Evolutionary conservation across 108 stramenopile genomes (phyloP).

Genomic region (Nitzschia putrida): DNA sequence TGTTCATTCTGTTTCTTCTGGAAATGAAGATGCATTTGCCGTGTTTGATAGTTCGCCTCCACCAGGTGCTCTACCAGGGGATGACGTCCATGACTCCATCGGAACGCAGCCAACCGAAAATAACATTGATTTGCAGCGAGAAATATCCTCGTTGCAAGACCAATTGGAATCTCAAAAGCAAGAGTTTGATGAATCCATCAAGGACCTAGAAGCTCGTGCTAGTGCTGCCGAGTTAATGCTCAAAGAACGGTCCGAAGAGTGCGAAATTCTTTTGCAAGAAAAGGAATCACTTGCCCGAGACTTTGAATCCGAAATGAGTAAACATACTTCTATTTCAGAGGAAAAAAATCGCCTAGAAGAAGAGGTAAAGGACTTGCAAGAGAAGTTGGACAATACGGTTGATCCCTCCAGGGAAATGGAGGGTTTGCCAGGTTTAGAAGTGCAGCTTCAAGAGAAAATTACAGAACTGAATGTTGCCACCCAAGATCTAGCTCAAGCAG

Average conservation of each 20-base stretch:
- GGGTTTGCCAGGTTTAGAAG: too few relatives aligned
- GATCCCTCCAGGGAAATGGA: neutral
- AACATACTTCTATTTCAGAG: neutral
- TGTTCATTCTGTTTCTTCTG: neutral
- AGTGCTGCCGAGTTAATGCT: neutral
- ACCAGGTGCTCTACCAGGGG: neutral
- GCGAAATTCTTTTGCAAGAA: constrained; percentile 1
- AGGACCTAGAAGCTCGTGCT: constrained; percentile 14
- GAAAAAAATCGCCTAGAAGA: neutral
- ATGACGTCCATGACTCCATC: neutral
- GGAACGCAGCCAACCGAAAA: neutral
- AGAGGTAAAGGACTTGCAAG: neutral
- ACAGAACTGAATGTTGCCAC: constrained; percentile 7
- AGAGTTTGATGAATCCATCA: constrained; percentile 8
- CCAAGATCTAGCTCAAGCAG: constrained; percentile 9
- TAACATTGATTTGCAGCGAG: neutral
- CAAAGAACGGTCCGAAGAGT: neutral
- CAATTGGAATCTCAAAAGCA: constrained; percentile 16
- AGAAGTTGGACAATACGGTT: neutral
- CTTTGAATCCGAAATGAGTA: neutral
- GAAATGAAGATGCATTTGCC: neutral
- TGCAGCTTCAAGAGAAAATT: constrained; percentile 3
- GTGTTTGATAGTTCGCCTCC: neutral
- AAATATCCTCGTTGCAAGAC: constrained; percentile 33
- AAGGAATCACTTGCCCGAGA: constrained; percentile 6